Percentiles rank a stretch among this genome's conserved stretches.
Conservation (phyloP, 169 alveolate genomes). For the Plasmodium blacklocki region DNA sequence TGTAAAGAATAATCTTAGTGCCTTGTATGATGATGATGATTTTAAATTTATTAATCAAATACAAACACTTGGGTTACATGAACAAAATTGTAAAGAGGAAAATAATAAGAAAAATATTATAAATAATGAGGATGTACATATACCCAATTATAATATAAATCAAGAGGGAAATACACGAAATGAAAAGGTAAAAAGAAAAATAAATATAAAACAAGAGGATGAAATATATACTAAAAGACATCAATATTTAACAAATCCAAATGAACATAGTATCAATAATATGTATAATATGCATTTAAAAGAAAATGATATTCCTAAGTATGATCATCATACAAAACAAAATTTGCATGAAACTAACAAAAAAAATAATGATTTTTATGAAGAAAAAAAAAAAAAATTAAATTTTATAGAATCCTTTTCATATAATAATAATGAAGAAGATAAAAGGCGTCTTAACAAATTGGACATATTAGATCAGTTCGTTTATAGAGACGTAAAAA, state of each 20-base stretch:
- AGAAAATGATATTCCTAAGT: background rate
- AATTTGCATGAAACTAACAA: background rate
- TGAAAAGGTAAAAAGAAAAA: background rate
- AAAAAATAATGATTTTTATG: slow-evolving; percentile 1
- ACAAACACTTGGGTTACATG: background rate
- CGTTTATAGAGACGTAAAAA: slow-evolving; percentile 47
- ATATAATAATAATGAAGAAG: slow-evolving; percentile 44
- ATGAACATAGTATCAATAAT: background rate
- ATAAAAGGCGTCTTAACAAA: slow-evolving; percentile 4
- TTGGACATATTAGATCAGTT: too few relatives aligned
- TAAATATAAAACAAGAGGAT: background rate
- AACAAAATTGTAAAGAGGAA: background rate
- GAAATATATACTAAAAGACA: background rate
- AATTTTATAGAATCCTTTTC: slow-evolving; percentile 58
- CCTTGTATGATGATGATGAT: slow-evolving; percentile 15
- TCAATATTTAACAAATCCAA: background rate
- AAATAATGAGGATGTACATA: background rate
- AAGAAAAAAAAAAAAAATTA: slow-evolving; percentile 66
- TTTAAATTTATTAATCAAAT: slow-evolving; percentile 31
- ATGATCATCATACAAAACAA: background rate
- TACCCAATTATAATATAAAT: background rate
- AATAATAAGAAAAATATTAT: background rate
- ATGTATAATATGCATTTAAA: background rate
- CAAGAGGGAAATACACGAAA: background rate
- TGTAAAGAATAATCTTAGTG: slow-evolving; percentile 10